Evolutionary conservation across 2,329 filamentous ascomycete species (phyloP), one percentile per base, ranked within the genome.

Genomic region (Colletotrichum sp.): DNA sequence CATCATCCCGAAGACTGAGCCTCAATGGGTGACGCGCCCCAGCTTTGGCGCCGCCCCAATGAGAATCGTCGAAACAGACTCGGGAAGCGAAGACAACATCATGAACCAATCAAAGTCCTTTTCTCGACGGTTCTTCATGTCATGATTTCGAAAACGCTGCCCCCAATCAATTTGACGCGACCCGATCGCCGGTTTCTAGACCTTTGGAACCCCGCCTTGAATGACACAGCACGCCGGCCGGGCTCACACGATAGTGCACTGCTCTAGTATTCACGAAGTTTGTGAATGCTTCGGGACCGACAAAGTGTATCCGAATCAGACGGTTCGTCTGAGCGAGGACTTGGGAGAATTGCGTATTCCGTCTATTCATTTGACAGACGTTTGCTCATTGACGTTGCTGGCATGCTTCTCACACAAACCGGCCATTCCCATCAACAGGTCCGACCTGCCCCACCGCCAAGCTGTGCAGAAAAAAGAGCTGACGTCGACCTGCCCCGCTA

Each of bases 1-100:
- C 73, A 75, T 73, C 73, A 75, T 75, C 70, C 69, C 73, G 70
- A 30, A 52, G 43, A 68, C 73, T 73, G 73, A 75, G 73, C 73
- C 73, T 75, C 73, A 73, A 34, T 73, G 73, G 73, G 30, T 75
- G 73, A 75, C 73, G 73, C 64, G 70, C 70, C 71, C 63, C 34
- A 52, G 52, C 14, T 36, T 21, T 52, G 21, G 3, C 67, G 14
- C 59, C 67, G 60, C 43, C 59, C 71, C 71, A 71, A 71, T 71
- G 57, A 55, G 59, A 52, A 64, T 65, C 64, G 64, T 55, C 43
- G 28, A 55, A 67, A 57, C 39, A 67, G 21, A 30, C 18, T 30
- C 2, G n/a, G 39, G 60, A 21, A 63, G 30, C 60, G 60, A 63
- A 60, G 26, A 21, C 60, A 28, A 32, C 60, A 30, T 7, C 64